These are phyloP conservation scores for Mayamaea pseudoterrestris DNA, from an alignment of 108 stramenopile species.

Conservation along the genomic window DNA sequence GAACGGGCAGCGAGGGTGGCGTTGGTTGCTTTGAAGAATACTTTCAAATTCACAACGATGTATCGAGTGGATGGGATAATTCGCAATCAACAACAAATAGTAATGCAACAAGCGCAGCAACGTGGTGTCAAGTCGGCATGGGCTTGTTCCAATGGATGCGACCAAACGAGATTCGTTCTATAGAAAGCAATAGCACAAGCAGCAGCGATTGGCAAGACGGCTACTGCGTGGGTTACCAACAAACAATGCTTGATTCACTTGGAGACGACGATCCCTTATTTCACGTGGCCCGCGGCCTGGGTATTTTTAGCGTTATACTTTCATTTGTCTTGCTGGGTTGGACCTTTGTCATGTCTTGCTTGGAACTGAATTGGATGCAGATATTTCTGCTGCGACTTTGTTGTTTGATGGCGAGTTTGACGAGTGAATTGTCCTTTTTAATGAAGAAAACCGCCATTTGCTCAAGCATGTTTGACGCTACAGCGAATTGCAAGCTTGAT, in stretches of 20 bases:
- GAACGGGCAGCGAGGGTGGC: constrained; percentile 2
- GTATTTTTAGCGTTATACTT: background rate
- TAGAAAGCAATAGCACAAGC: too few relatives aligned
- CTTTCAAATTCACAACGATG: background rate
- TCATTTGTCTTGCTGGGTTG: background rate
- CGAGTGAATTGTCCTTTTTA: background rate
- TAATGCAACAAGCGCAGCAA: background rate
- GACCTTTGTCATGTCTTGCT: background rate
- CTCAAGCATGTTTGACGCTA: background rate
- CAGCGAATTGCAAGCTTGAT: constrained; percentile 2
- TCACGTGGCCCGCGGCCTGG: constrained; percentile 1
- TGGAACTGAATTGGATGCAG: background rate
- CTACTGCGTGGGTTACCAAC: constrained; percentile 6
- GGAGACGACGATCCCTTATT: background rate
- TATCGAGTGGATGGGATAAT: background rate
- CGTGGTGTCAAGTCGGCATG: background rate
- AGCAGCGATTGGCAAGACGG: constrained; percentile 2
- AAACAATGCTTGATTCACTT: background rate
- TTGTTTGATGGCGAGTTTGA: background rate
- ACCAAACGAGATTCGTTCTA: background rate
- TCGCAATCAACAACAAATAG: too few relatives aligned
- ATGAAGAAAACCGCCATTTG: constrained; percentile 1
- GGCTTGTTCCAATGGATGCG: constrained; percentile 7
- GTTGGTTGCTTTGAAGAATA: constrained; percentile 10
- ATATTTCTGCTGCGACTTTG: background rate